Base-by-base conservation (phyloP, 768 basidiomycete genomes). In the Mycena leptocephala region DNA sequence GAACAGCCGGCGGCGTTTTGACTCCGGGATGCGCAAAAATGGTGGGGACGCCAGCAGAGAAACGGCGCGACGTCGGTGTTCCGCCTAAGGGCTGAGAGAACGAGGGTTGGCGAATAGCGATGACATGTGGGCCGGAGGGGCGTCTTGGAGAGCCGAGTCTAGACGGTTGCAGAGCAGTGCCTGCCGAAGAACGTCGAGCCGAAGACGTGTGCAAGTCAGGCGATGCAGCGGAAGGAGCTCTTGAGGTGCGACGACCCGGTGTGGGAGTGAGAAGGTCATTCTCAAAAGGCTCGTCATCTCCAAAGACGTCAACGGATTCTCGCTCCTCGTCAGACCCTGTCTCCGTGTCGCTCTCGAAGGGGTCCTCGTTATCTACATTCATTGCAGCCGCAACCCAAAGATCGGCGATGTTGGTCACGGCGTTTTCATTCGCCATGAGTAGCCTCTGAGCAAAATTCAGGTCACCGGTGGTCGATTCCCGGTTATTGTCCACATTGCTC, bases 361-460 rank as follows among this genome's bases (percentile, higher is more conserved):
- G 93, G 71, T 97, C 93, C 77, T 97, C 96, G 79, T 95, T 95
- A 81, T 98, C 97, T 35, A 94, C 96, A 74, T 98, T 98, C 87
- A 98, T 96, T 8, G 98, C 98, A 24, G 97, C 95, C 6, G 97
- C 96, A 65, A 99, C 96, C 98, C 98, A 99, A 26, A 99, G 87
- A 85, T 99, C 98, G 28, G 97, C 96, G 81, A 99, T 95, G 79
- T 94, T 96, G 71, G 96, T 97, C 6, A 97, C 97, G 16, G 96
- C 95, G 79, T 96, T 95, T 85, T 98, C 97, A 84, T 98, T 98
- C 24, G 98, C 98, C 87, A 97, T 93, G 55, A 98, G 86, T 28
- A 98, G 82, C 74, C 96, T 90, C 82, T 98, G 96, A 0, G 97
- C 94, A 78, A 99, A 96, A 80, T 95, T 96, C 64, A 96, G 89